phyloP scores from a whole-genome alignment of 257 asterid genomes.

The Ballota nigra region DNA sequence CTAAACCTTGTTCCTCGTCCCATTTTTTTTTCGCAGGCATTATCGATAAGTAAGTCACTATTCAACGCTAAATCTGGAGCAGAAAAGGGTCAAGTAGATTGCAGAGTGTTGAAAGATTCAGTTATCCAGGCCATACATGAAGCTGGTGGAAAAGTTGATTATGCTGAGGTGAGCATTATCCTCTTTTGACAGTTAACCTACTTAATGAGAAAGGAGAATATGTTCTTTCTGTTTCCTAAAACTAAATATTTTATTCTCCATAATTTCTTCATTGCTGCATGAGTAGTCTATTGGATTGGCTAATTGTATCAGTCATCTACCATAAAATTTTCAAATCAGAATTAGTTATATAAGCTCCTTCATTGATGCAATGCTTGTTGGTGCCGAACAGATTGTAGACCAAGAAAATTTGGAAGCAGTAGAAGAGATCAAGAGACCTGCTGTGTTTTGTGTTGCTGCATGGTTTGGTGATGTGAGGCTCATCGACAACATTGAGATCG shows the following conservation, averaged over 20 bases:
- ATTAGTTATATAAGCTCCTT: background rate
- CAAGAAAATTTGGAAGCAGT: constrained; percentile 58
- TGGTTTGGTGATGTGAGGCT: constrained; percentile 87
- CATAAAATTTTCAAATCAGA: no score
- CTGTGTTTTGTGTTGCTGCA: constrained; percentile 80
- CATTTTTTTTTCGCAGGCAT: constrained; percentile 48
- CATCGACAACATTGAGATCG: constrained; percentile 79
- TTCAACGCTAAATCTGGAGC: constrained; percentile 54
- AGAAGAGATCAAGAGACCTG: constrained; percentile 59
- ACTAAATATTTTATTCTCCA: background rate
- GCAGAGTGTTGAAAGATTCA: constrained; percentile 53
- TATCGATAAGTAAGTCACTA: constrained; percentile 66
- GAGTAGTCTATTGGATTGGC: background rate
- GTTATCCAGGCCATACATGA: constrained; percentile 41
- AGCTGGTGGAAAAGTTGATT: constrained; percentile 86
- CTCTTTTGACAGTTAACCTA: background rate
- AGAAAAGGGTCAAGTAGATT: constrained; percentile 49
- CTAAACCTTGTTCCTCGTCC: background rate
- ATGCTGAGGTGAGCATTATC: constrained; percentile 63
- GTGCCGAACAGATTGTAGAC: constrained; percentile 65
- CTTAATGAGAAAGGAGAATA: background rate
- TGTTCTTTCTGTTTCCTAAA: background rate
- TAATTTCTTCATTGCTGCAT: background rate
- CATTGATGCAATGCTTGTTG: background rate
- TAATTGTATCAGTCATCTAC: no score